Base-by-base conservation (phyloP, 1,284 basidiomycete genomes). In the Irpex sp. region DNA sequence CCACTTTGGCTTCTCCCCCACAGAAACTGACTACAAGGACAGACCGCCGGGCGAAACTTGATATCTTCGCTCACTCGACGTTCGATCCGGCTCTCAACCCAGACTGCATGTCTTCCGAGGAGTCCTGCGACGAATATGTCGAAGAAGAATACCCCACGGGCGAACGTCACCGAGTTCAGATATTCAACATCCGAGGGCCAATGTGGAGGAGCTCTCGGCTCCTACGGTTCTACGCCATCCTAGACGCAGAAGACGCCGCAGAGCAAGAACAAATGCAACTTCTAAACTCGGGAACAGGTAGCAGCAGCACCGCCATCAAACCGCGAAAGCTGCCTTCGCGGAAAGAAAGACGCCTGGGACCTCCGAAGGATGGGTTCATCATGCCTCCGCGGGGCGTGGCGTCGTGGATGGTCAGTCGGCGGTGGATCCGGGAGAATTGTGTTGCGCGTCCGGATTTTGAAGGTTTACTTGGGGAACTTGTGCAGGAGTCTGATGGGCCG, bases 101-200 rank as follows among this genome's bases (percentile, higher is more conserved):
- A 16, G 89, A 90, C 54, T 91, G 88, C 70, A 89, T 91, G 85
- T 90, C 88, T 16, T 87, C 85, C 35, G 88, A 90, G 65, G 88
- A 90, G 68, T 90, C 88, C 14, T 82, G 84, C 61, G 74, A 73
- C 49, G 86, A 85, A 55, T 71, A 73, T 23, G 75, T 77, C 59
- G 67, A 69, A 0, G 65, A 61, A 23, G 63, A 68, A 2, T 68
- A 72, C 7, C 52, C 57, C 4, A 66, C 69, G 10, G 67, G 66
- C 42, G 69, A 71, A 28, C 62, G 64, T 37, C 63, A 64, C 36
- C 70, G 65, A 56, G 58, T 63, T 12, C 67, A 71, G 37, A 62
- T 80, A 12, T 72, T 88, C 47, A 79, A 76, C 39, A 80, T 82
- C 21, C 83, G 81, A 51, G 85, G 85, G 0, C 77, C 80, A 63